phyloP scores from a whole-genome alignment of 139 green algal genomes.

The Chlamydomonas applanata region DNA sequence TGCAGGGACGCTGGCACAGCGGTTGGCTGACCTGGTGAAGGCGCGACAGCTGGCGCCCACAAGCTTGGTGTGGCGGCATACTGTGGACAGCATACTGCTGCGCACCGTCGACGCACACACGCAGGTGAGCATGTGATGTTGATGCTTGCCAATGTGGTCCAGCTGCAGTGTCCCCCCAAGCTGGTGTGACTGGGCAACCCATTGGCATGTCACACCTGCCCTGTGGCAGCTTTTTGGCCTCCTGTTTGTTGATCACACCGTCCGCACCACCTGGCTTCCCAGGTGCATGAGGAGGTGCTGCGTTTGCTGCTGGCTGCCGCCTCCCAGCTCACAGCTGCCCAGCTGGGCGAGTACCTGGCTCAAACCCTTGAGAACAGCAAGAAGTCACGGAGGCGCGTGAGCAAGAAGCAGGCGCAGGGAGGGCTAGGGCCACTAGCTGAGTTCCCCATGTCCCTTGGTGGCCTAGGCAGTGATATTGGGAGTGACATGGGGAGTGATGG shows the following conservation, averaged over 20 bases:
- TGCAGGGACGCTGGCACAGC: slow-evolving; percentile 20
- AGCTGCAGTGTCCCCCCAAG: no score
- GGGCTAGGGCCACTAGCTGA: slow-evolving; percentile 23
- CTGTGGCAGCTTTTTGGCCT: no score
- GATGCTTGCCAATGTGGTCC: no score
- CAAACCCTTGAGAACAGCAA: slow-evolving; percentile 47
- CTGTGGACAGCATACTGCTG: slow-evolving; percentile 63
- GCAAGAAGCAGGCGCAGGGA: not conserved
- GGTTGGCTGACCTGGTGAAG: slow-evolving; percentile 38
- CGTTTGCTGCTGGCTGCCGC: slow-evolving; percentile 63
- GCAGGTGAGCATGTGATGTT: slow-evolving; percentile 43
- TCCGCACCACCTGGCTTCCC: not conserved
- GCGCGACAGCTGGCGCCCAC: slow-evolving; percentile 20
- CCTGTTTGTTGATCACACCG: not conserved
- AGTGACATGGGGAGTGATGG: slow-evolving; percentile 39
- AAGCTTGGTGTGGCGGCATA: slow-evolving; percentile 49
- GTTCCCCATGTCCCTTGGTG: slow-evolving; percentile 33
- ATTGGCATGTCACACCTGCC: no score
- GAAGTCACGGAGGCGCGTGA: slow-evolving; percentile 31
- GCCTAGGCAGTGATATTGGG: slow-evolving; percentile 26
- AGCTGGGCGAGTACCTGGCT: slow-evolving; percentile 52
- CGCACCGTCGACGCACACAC: slow-evolving; percentile 57
- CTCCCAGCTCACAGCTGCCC: slow-evolving; percentile 27
- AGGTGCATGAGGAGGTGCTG: slow-evolving; percentile 78
- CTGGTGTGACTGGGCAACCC: no score